phyloP scores from a whole-genome alignment of 192 early-diverging fungal genomes.

The Entomortierella beljakovae region DNA sequence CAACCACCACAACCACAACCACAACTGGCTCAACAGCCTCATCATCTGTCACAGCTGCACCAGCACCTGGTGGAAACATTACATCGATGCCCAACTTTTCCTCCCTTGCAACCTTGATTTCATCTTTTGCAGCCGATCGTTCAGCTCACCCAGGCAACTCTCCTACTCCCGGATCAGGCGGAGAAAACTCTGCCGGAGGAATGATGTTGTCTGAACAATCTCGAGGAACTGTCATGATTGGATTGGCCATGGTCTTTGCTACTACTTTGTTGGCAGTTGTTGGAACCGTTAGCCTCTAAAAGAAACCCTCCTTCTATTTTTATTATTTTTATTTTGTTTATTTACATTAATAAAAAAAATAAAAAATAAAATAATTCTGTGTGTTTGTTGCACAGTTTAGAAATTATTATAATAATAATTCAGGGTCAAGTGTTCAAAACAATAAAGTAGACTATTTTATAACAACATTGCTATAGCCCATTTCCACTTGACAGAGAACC shows the following conservation, averaged over 20 bases:
- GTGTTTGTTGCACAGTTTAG: too few relatives aligned
- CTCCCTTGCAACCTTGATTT: conserved; percentile 26
- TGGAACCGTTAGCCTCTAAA: conserved; percentile 12
- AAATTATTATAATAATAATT: too few relatives aligned
- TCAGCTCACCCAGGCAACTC: conserved; percentile 13
- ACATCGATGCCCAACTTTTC: conserved; percentile 16
- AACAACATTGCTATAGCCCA: too few relatives aligned
- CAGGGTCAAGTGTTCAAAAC: too few relatives aligned
- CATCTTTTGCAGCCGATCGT: conserved; percentile 10
- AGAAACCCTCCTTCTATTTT: neutral
- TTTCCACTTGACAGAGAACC: too few relatives aligned
- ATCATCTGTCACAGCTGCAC: neutral
- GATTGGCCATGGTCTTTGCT: conserved; percentile 8
- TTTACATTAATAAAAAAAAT: neutral
- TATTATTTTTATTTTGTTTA: too few relatives aligned
- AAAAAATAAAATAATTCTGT: too few relatives aligned
- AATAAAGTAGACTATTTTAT: too few relatives aligned
- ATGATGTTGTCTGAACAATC: neutral
- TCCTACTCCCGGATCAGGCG: neutral
- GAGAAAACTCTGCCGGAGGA: neutral
- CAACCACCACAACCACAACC: neutral
- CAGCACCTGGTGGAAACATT: neutral
- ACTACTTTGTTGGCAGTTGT: conserved; percentile 22
- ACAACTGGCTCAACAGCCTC: neutral
- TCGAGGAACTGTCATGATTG: neutral